Conservation (phyloP, 2,329 filamentous ascomycete species). For the Dactylonectria estremocensis region DNA sequence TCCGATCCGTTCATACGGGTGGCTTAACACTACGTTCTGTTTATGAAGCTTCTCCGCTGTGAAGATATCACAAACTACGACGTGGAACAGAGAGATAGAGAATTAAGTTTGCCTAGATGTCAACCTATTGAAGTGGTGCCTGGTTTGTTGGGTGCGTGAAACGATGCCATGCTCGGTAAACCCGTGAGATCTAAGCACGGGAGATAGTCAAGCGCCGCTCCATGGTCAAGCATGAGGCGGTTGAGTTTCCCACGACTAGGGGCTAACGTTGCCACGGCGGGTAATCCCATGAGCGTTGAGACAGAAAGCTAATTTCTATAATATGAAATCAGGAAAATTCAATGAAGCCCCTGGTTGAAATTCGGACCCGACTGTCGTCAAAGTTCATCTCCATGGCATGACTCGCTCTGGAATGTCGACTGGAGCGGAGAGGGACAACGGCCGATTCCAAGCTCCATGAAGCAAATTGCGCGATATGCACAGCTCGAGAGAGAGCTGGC, state of each 20-base stretch:
- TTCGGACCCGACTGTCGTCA: background rate
- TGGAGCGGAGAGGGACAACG: background rate
- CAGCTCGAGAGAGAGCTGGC: background rate
- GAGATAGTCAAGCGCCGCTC: background rate
- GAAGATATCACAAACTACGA: background rate
- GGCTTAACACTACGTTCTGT: background rate
- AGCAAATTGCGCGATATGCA: background rate
- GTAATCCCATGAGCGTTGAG: background rate
- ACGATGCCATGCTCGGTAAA: background rate
- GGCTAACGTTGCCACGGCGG: background rate
- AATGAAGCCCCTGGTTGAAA: background rate
- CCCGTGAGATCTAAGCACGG: background rate
- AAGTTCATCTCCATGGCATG: background rate
- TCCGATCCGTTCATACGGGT: background rate
- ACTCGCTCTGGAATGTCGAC: constrained; percentile 9
- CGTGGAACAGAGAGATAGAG: background rate
- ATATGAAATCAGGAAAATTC: background rate
- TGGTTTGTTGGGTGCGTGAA: background rate
- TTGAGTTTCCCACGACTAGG: background rate
- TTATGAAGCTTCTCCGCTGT: background rate
- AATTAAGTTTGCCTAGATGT: constrained; percentile 1
- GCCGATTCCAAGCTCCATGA: background rate
- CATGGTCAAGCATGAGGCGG: background rate
- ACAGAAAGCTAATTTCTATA: background rate
- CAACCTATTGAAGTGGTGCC: background rate